Evolutionary conservation across 1,139 yeast species (phyloP), one percentile per base, ranked within the genome.

Genomic region (Saccharomyces hybrid): DNA sequence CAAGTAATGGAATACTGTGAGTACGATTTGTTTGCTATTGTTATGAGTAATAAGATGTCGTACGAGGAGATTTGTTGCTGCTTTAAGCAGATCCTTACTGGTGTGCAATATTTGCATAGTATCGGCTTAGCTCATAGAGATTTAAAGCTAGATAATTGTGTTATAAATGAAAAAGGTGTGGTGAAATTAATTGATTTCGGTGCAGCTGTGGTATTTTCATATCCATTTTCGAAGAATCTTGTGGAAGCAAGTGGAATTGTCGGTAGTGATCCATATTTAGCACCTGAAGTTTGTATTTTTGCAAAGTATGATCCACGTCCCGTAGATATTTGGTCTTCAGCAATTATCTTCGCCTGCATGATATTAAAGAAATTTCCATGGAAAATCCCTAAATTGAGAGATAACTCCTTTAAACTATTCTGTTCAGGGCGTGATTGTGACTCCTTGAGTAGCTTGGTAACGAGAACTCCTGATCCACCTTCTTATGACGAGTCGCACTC

Each of bases 1-100:
- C 97, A 90, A 74, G 91, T 91, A 34, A 88, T 91, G 96, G 98
- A 91, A 70, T 91, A 90, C 71, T 90, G 96, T 69, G 96, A 93
- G 65, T 88, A 79, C 66, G 98, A 91, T 72, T 78, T 91, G 64
- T 91, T 91, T 70, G 97, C 97, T 1, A 88, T 91, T 61, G 98
- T 91, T 41, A 91, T 91, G 97, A 84, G 95, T 28, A 95, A 93
- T 63, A 86, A 88, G 66, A 90, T 91, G 97, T 77, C 89, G 1
- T 76, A 84, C 56, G 85, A 82, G 54, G 98, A 91, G 70, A 83
- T 89, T 57, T 87, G 86, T 69, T 91, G 98, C 72, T 91, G 95
- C 69, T 85, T 91, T 67, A 88, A 88, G 66, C 98, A 91, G 72
- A 81, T 91, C 50, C 75, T 90, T 64, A 78, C 83, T 4, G 97